A percentile compares a stretch with the other conserved stretches of the same genome.
Evolutionary conservation across 257 asterid species (phyloP).

Genomic region (Capsicum baccatum): DNA sequence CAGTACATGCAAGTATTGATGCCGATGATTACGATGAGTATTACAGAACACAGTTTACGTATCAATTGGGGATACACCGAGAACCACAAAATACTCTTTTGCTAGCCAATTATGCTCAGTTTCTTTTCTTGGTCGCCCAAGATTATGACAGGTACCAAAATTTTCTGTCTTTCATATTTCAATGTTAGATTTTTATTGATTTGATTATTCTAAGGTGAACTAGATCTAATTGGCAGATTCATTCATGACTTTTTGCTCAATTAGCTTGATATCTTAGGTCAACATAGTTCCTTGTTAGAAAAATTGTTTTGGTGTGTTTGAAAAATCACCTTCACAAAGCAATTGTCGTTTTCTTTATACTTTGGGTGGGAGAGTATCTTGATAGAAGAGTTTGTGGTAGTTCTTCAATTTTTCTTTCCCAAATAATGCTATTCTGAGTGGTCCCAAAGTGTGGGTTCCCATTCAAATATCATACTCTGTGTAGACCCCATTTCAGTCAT

Average conservation of each 20-base stretch:
- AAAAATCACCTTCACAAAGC: conserved; percentile 36
- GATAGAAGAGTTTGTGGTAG: conserved; percentile 61
- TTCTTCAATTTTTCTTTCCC: conserved; percentile 25
- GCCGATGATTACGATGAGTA: conserved; percentile 52
- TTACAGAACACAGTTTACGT: conserved; percentile 61
- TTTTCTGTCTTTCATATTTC: conserved; percentile 22
- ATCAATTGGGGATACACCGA: conserved; percentile 59
- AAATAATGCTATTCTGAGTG: not conserved
- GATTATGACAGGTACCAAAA: conserved; percentile 83
- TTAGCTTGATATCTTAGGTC: conserved; percentile 16
- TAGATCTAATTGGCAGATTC: conserved; percentile 16
- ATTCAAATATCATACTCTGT: not conserved
- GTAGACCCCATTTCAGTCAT: conserved; percentile 30
- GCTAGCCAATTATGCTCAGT: conserved; percentile 91
- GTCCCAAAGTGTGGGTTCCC: not conserved
- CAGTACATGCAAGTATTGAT: conserved; percentile 67
- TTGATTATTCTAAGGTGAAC: not conserved
- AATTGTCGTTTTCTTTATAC: conserved; percentile 21
- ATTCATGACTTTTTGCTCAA: conserved; percentile 26
- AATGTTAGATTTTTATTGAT: conserved; percentile 25
- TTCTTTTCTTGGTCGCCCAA: conserved; percentile 69
- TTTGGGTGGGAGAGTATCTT: conserved; percentile 36
- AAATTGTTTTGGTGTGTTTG: conserved; percentile 26
- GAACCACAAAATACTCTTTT: conserved; percentile 79
- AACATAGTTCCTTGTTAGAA: conserved; percentile 17